Conservation (phyloP, 768 basidiomycete species). For the Mrakia hoshinonis region DNA sequence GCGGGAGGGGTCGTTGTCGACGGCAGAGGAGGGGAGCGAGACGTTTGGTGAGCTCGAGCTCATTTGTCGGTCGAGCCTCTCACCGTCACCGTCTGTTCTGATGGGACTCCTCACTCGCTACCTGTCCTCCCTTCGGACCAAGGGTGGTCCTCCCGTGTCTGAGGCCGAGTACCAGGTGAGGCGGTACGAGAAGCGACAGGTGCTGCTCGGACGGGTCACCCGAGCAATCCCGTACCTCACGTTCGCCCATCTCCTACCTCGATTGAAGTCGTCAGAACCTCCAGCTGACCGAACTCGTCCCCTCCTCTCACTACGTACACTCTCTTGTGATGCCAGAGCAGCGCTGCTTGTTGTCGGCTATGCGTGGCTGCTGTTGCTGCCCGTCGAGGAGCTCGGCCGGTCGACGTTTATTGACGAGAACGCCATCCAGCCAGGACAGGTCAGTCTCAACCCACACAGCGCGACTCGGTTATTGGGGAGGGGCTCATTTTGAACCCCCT, state of each 20-base stretch:
- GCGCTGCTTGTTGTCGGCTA: slow-evolving; percentile 17
- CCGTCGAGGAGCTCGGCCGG: slow-evolving; percentile 14
- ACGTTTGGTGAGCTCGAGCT: no score
- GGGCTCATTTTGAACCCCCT: no score
- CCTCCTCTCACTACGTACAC: background rate
- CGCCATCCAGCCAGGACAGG: slow-evolving; percentile 86
- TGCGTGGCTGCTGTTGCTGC: slow-evolving; percentile 18
- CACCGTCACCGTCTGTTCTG: background rate
- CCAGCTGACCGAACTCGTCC: background rate
- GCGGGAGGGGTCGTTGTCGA: no score
- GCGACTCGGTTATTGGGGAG: background rate
- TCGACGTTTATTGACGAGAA: slow-evolving; percentile 78
- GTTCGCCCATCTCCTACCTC: background rate
- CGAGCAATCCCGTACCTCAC: background rate
- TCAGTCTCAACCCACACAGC: slow-evolving; percentile 37
- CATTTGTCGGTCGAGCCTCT: background rate
- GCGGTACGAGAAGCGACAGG: slow-evolving; percentile 5
- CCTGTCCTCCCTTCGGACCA: background rate
- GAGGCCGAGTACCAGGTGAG: slow-evolving; percentile 13
- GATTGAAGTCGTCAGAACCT: background rate
- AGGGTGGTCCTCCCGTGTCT: background rate
- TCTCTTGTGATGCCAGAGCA: slow-evolving; percentile 1
- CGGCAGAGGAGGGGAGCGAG: background rate
- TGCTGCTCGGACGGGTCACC: background rate
- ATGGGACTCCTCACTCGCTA: slow-evolving; percentile 17